Percentiles rank a stretch among this genome's conserved stretches.
phyloP scores from a whole-genome alignment of 2,329 filamentous ascomycete genomes.

The Penicillium sp. region DNA sequence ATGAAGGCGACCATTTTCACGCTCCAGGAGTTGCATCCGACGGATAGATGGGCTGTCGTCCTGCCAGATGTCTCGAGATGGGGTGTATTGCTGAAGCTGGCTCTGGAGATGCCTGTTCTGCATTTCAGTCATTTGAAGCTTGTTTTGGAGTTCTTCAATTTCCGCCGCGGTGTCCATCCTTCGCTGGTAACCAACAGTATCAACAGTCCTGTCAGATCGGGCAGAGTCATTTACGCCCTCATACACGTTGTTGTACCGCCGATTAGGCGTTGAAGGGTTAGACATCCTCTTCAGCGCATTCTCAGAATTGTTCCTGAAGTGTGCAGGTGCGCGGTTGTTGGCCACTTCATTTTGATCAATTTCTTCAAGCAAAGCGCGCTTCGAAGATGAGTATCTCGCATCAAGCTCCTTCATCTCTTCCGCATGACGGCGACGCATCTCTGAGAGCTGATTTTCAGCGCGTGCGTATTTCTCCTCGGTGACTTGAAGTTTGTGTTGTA shows the following conservation, averaged over 20 bases:
- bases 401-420: constrained; percentile 70
- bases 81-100: constrained; percentile 72
- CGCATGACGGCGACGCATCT: constrained; percentile 72
- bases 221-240: constrained; percentile 70
- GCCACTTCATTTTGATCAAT: constrained; percentile 81
- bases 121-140: constrained; percentile 92
- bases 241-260: constrained; percentile 64
- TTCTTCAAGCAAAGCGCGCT: constrained; percentile 80
- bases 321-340: constrained; percentile 71
- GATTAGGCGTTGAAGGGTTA: constrained; percentile 75
- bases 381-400: constrained; percentile 60
- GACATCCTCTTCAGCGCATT: constrained; percentile 64
- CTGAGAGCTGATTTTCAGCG: constrained; percentile 79
- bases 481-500: constrained; percentile 84
- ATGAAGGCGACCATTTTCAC: constrained; percentile 87
- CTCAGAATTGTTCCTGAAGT: constrained; percentile 62
- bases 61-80: constrained; percentile 61
- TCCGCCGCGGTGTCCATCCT: constrained; percentile 90
- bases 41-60: constrained; percentile 78
- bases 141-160: constrained; percentile 88
- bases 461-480: constrained; percentile 78
- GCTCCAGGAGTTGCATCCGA: constrained; percentile 86
- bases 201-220: constrained; percentile 80
- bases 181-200: constrained; percentile 81
- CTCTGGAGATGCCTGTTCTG: constrained; percentile 90